Conservation (phyloP, 305 asterid genomes). For the Euphrasia arctica region DNA sequence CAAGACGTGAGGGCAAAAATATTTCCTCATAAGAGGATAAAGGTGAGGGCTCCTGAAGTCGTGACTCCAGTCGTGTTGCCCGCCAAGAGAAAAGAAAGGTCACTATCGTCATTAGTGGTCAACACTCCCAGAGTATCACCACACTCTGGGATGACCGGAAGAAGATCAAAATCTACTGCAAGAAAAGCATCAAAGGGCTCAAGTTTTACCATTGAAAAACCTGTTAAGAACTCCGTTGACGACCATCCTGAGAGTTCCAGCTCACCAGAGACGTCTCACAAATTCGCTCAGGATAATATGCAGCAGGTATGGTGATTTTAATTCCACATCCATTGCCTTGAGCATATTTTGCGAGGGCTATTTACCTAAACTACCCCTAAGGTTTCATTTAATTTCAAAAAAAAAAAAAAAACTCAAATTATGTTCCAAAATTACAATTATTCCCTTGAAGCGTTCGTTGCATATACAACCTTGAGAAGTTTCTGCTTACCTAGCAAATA, state of each 20-base stretch:
- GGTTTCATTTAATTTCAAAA: background rate
- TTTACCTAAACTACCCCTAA: background rate
- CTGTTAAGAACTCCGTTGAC: conserved; percentile 45
- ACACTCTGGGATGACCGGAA: conserved; percentile 50
- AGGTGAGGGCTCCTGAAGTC: conserved; percentile 46
- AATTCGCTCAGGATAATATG: conserved; percentile 48
- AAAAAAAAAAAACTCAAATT: background rate
- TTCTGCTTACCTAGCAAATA: background rate
- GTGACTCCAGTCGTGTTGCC: conserved; percentile 42
- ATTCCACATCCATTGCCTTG: conserved; percentile 24
- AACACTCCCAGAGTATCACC: conserved; percentile 59
- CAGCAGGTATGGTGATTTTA: conserved; percentile 64
- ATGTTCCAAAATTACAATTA: background rate
- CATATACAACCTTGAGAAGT: background rate
- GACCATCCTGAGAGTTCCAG: conserved; percentile 70
- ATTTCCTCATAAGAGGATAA: conserved; percentile 54
- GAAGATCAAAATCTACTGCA: conserved; percentile 63
- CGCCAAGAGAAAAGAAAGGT: conserved; percentile 67
- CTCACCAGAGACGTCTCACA: conserved; percentile 69
- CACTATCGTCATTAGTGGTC: conserved; percentile 67
- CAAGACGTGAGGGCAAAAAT: conserved; percentile 62
- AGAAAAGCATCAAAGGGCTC: conserved; percentile 73
- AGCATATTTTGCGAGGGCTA: background rate
- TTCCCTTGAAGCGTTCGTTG: background rate
- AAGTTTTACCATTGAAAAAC: conserved; percentile 66